Evolutionary conservation across 2,329 filamentous ascomycete genomes (phyloP), one percentile per base, ranked within the genome.

Genomic region (Aspergillus latus): DNA sequence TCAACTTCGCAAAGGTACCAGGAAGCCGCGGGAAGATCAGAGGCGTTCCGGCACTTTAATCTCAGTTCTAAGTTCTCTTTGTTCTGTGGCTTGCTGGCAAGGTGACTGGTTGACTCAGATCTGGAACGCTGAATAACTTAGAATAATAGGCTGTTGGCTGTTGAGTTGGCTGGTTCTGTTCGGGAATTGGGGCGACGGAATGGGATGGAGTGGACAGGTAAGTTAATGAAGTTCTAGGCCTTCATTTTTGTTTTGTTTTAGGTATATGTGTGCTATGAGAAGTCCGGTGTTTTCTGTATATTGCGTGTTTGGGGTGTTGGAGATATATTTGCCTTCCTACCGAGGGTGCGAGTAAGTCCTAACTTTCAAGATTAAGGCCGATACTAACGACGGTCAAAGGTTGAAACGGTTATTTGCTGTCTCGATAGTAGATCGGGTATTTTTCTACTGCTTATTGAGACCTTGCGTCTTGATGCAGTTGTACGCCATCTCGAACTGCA

Each of bases 401-500:
- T 21, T 21, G 34, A 37, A 37, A 37, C 34, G n/a, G 34, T 11
- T 47, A 34, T 47, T 30, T 4, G n/a, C n/a, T 21, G 5, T 16
- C 6, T 42, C 21, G 15, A 6, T 15, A 15, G 39, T 42, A 21
- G n/a, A 42, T 42, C 16, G 16, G n/a, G n/a, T 8, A 42, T 42
- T 13, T 42, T 8, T 10, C 39, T 42, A 37, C 11, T 37, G 7
- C 10, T 37, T 15, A 47, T 13, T 9, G n/a, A 49, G 32, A 21
- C 48, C 48, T 43, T 43, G 44, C 52, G 37, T 48, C 43, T 45
- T 44, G 30, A 65, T 57, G 36, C 64, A 68, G 43, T 63, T 62
- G 47, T 70, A 68, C 29, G 70, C 70, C 70, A 72, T 72, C 49
- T 72, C 70, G 43, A 67, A 72, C 70, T 72, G 53, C n/a, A 59